Evolutionary conservation across 495 filamentous ascomycete genomes (phyloP), one percentile per base, ranked within the genome.

Genomic region (Opeltia flavorubescens): DNA sequence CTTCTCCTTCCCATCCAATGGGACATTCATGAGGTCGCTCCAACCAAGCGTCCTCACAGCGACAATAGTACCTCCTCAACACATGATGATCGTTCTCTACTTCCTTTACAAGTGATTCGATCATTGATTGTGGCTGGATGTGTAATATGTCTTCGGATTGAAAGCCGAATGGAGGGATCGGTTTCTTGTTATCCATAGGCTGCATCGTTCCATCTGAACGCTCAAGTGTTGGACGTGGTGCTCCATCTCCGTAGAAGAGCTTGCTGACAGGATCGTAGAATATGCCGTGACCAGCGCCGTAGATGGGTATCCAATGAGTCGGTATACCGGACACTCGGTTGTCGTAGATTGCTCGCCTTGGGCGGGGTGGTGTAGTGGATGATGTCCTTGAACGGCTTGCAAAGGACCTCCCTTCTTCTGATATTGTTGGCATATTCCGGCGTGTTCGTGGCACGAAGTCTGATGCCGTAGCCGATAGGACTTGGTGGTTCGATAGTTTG

Each of bases 181-280:
- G 34, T n/a, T 36, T 8, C 34, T 17, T 36, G 34, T n/a, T 36
- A 36, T 36, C 34, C 34, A 36, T 36, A 1, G 15, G n/a, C 9
- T n/a, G 34, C 34, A 36, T 36, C 3, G n/a, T 36, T 34, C 46
- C 46, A 28, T 49, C 47, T 3, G 47, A 13, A 29, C 47, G 47
- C 35, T 43, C 40, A 12, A 40, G 29, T 1, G 27, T 30, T 5
- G 21, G 24, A 25, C 48, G 48, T 5, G 48, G 43, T 13, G 48
- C 18, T 5, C 48, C 48, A 34, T 50, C 48, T 42, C 48, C 48
- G 39, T 27, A 26, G 31, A 50, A 50, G 28, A 46, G 23, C 21
- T 30, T 12, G 24, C 31, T 50, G n/a, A 11, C 11, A 1, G 43
- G 43, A 30, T 50, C 48, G 23, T 34, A 46, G 43, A 46, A 46